phyloP scores from a whole-genome alignment of 1,284 basidiomycete genomes.

The Tilletia walkeri region DNA sequence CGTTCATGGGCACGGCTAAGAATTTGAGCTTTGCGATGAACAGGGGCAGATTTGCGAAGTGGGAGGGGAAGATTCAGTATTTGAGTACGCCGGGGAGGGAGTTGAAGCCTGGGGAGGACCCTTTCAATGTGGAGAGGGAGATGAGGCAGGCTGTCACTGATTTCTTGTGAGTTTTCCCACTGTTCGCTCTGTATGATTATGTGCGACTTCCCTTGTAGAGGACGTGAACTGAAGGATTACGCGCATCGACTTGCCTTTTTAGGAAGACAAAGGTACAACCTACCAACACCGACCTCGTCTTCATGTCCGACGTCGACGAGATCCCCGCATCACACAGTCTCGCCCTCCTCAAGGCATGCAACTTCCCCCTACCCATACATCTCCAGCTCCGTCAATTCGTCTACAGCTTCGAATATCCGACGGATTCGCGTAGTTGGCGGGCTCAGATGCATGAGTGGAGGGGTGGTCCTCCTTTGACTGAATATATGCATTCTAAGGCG shows the following conservation, averaged over 20 bases:
- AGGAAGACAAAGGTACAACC: not conserved
- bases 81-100: conserved; percentile 23
- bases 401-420: conserved; percentile 67
- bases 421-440: conserved; percentile 61
- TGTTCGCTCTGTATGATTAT: not conserved
- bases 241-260: not conserved
- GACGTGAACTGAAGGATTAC: too few species aligned
- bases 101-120: conserved; percentile 27
- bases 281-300: conserved; percentile 57
- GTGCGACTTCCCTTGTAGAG: too few species aligned
- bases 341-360: conserved; percentile 64
- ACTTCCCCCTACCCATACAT: conserved; percentile 64
- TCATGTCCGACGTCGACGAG: conserved; percentile 72
- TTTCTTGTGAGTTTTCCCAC: conserved; percentile 24
- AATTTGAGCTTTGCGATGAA: conserved; percentile 20
- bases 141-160: conserved; percentile 50
- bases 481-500: conserved; percentile 65
- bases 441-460: conserved; percentile 63
- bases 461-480: conserved; percentile 41
- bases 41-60: conserved; percentile 16
- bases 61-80: conserved; percentile 24
- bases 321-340: conserved; percentile 65
- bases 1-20: conserved; percentile 32
- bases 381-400: conserved; percentile 68
- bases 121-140: conserved; percentile 58